Evolutionary conservation across 257 asterid species (phyloP), one percentile per base, ranked within the genome.

Genomic region (Nicotiana otophora): DNA sequence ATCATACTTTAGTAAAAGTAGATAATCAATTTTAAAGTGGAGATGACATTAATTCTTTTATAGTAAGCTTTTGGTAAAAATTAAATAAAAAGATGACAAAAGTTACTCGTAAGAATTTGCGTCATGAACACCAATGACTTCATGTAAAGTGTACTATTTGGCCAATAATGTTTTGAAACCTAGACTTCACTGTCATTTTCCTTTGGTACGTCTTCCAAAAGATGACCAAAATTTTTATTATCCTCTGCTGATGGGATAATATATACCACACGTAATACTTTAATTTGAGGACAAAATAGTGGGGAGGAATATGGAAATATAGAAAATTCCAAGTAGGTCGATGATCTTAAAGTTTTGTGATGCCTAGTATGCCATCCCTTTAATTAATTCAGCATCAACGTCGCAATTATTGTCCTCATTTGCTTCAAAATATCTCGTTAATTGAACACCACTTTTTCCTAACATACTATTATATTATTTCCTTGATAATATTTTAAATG

Each of bases 291-390:
- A 58, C 64, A 17, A 58, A 19, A 42, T 58, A 19, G 26, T 19
- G 64, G 28, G 10, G 64, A 58, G 64, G 64, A 58, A 58, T 58
- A 19, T 58, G 64, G 68, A 28, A 64, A 12, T 64, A 64, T 28
- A 28, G 70, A 28, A 64, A 28, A 28, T 11, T 28, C 42, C 39
- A 64, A 28, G 70, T 28, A 7, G 39, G 39, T 26, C 39, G 19
- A 62, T 60, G 69, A 81, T 68, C 85, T 10, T 65, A 86, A 68
- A 51, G 69, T 78, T 80, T 69, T 70, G 77, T 69, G 33, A 17
- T 30, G 51, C 63, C 82, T 84, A 68, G n/a, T 30, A 19, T 60
- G n/a, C 66, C 66, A 84, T 81, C 55, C 16, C 12, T 42, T 69
- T 39, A 34, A 68, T 39, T 69, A 69, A 69, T 4, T 20, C 19